Percentiles rank a stretch among this genome's conserved stretches.
These are phyloP conservation scores for Pleurotus djamor DNA, from an alignment of 768 basidiomycete species.

Conservation along the genomic window DNA sequence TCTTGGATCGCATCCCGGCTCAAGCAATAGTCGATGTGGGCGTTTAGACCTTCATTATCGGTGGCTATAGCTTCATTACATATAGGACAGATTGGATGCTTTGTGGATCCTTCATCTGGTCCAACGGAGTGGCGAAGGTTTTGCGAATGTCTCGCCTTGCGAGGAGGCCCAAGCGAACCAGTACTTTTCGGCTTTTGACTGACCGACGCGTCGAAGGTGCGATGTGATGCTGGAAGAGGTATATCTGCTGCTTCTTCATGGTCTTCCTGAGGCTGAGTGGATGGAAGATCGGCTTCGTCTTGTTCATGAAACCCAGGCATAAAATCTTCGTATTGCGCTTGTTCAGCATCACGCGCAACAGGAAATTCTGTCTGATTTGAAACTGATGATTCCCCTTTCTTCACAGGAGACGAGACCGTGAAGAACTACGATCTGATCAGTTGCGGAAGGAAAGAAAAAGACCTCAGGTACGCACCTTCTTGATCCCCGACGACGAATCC, in stretches of 20 bases:
- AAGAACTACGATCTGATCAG: slow-evolving; percentile 49
- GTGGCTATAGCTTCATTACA: slow-evolving; percentile 60
- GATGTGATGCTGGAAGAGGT: not conserved
- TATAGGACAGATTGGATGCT: slow-evolving; percentile 55
- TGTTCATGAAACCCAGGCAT: slow-evolving; percentile 58
- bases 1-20: slow-evolving; percentile 76
- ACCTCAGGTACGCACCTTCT: slow-evolving; percentile 52
- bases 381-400: slow-evolving; percentile 32
- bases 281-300: slow-evolving; percentile 36
- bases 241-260: slow-evolving; percentile 15
- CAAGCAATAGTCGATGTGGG: slow-evolving; percentile 89
- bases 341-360: slow-evolving; percentile 9
- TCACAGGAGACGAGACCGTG: slow-evolving; percentile 36
- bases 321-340: slow-evolving; percentile 23
- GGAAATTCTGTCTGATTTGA: slow-evolving; percentile 9
- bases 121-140: no score
- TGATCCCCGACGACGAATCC: slow-evolving; percentile 56
- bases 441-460: not conserved
- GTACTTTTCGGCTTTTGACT: not conserved
- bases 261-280: slow-evolving; percentile 17
- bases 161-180: not conserved
- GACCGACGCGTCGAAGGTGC: not conserved
- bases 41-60: slow-evolving; percentile 78
- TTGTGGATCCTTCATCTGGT: no score
- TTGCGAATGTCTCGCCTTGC: no score